A percentile compares a stretch with the other conserved stretches of the same genome.
Conservation (phyloP, 208 protist genomes). For the Porcisia deanei region DNA sequence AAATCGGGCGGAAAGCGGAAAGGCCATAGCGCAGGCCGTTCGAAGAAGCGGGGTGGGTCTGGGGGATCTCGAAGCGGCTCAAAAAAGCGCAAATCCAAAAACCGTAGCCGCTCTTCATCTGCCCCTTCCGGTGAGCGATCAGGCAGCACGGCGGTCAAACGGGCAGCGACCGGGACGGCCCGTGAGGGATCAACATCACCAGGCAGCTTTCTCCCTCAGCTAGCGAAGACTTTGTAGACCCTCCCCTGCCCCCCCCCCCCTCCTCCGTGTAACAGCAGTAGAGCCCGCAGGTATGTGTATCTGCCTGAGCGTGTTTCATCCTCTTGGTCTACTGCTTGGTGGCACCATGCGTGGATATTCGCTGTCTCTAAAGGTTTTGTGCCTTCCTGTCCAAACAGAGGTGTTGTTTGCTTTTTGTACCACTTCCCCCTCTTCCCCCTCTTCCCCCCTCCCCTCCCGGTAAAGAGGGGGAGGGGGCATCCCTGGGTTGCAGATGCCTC, state of each 20-base stretch:
- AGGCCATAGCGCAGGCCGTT: background rate
- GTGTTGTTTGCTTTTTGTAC: background rate
- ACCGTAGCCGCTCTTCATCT: background rate
- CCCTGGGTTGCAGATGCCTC: too few relatives aligned
- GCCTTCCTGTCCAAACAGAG: background rate
- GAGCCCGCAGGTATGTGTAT: background rate
- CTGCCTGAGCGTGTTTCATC: background rate
- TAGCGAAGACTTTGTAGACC: conserved; percentile 18
- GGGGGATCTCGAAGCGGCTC: background rate
- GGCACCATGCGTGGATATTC: background rate
- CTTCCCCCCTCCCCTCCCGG: too few relatives aligned
- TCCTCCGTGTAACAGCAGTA: background rate
- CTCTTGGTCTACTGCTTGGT: background rate
- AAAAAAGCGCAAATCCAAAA: background rate
- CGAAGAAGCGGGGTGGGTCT: background rate
- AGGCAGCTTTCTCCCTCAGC: conserved; percentile 20
- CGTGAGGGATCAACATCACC: background rate
- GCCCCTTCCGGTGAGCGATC: background rate
- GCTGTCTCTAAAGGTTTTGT: background rate
- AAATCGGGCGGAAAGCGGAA: conserved; percentile 10
- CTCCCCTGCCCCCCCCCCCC: background rate
- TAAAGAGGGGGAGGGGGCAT: too few relatives aligned
- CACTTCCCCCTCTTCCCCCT: too few relatives aligned
- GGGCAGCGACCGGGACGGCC: background rate
- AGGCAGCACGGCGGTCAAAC: background rate